Percentiles rank a stretch among this genome's conserved stretches.
phyloP scores from a whole-genome alignment of 2,329 filamentous ascomycete species.

The Fusarium avenaceum region DNA sequence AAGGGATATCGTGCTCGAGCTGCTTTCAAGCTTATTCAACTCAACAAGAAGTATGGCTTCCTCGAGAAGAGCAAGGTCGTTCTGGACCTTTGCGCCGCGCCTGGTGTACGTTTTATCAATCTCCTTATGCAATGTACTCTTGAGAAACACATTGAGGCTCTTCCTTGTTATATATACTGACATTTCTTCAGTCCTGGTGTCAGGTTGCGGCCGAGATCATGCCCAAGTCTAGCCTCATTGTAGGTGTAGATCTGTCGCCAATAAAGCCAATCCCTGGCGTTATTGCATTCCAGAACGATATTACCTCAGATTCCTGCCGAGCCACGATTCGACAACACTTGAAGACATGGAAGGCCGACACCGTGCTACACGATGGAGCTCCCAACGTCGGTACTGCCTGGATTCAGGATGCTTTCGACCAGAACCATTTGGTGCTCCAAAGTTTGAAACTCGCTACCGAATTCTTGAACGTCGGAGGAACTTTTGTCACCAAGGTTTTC shows the following conservation, averaged over 20 bases:
- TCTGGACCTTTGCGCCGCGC: constrained; percentile 96
- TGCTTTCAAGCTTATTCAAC: constrained; percentile 96
- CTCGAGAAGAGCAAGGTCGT: constrained; percentile 96
- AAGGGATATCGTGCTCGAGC: constrained; percentile 97
- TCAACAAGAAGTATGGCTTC: constrained; percentile 99
- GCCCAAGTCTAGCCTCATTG: constrained; percentile 90
- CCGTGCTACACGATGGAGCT: constrained; percentile 95
- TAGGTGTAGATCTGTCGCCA: constrained; percentile 89
- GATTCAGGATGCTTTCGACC: constrained; percentile 98
- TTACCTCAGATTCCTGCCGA: constrained; percentile 96
- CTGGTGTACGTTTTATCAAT: constrained; percentile 73
- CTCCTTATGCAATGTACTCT: background rate
- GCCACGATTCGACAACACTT: constrained; percentile 89
- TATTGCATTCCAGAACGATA: constrained; percentile 97
- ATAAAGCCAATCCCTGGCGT: constrained; percentile 96
- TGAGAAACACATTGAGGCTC: background rate
- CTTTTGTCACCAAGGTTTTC: constrained; percentile 98
- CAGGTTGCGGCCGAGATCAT: constrained; percentile 97
- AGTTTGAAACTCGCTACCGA: constrained; percentile 94
- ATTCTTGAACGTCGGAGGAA: constrained; percentile 89
- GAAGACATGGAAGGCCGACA: constrained; percentile 96
- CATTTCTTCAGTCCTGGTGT: constrained; percentile 80
- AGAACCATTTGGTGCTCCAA: constrained; percentile 65
- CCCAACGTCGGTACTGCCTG: constrained; percentile 98
- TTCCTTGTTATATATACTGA: constrained; percentile 43